Evolutionary conservation across 371 early-diverging fungal genomes (phyloP).

Genomic region (Umbelopsis sp.): DNA sequence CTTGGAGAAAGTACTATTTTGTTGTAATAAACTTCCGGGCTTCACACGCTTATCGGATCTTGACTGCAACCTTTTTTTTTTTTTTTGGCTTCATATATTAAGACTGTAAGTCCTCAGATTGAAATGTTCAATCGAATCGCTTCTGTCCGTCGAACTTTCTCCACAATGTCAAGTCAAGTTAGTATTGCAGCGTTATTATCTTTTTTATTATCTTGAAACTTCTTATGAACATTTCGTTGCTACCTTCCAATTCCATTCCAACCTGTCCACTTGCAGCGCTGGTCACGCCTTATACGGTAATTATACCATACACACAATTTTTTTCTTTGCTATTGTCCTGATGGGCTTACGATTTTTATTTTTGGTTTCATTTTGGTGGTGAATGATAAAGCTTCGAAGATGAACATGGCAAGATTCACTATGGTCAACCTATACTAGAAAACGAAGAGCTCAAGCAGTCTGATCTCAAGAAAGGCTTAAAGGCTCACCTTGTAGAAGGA

Average conservation of each 20-base stretch:
- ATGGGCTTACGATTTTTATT: neutral
- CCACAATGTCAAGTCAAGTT: constrained; percentile 4
- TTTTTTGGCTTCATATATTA: constrained; percentile 5
- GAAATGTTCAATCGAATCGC: constrained; percentile 1
- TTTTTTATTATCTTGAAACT: neutral
- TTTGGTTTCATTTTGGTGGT: neutral
- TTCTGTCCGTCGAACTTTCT: neutral
- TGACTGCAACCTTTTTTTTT: constrained; percentile 7
- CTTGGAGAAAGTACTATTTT: neutral
- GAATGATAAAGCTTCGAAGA: constrained; percentile 42
- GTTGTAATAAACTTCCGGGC: neutral
- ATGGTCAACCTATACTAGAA: constrained; percentile 45
- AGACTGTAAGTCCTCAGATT: neutral
- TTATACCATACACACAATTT: neutral
- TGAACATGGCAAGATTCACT: constrained; percentile 46
- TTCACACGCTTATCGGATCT: constrained; percentile 17
- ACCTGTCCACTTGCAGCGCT: neutral
- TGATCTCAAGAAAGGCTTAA: constrained; percentile 27
- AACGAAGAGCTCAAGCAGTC: constrained; percentile 22
- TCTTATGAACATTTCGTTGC: neutral
- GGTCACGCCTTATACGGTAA: constrained; percentile 18
- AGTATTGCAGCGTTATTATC: neutral
- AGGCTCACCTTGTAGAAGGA: constrained; percentile 50
- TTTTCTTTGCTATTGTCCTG: neutral
- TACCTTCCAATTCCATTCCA: neutral